Conservation (phyloP, 2,329 filamentous ascomycete genomes). For the Sporothrix mexicana region DNA sequence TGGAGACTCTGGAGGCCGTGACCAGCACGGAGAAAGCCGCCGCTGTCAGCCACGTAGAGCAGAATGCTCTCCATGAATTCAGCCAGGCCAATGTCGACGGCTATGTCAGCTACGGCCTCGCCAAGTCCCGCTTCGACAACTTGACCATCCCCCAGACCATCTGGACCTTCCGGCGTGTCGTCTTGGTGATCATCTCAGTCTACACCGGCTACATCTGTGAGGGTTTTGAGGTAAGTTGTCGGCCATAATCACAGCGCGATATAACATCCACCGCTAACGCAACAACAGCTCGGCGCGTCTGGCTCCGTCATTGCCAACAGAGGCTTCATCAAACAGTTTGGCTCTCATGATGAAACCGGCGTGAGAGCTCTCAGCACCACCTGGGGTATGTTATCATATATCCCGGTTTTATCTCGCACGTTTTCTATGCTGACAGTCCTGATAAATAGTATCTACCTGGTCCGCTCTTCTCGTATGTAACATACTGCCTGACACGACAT, state of each 20-base stretch:
- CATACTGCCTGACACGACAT: no score
- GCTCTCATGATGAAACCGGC: background rate
- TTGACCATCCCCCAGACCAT: slow-evolving; percentile 5
- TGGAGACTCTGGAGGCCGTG: background rate
- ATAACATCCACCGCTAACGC: background rate
- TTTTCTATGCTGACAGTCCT: background rate
- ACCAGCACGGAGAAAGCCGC: background rate
- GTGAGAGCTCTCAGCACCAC: background rate
- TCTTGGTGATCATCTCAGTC: background rate
- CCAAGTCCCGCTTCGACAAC: slow-evolving; percentile 13
- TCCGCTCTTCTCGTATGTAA: slow-evolving; percentile 3
- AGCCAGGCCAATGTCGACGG: slow-evolving; percentile 6
- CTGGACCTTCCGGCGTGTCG: background rate
- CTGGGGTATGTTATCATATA: background rate
- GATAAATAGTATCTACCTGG: background rate
- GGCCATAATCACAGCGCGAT: background rate
- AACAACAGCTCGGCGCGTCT: background rate
- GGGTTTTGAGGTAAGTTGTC: background rate
- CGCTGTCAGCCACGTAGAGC: background rate
- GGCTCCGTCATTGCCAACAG: background rate
- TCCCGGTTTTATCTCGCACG: background rate
- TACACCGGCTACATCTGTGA: slow-evolving; percentile 15
- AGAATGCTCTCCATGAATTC: background rate
- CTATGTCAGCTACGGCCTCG: slow-evolving; percentile 14
- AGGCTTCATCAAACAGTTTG: slow-evolving; percentile 10